Evolutionary conservation across 2,329 filamentous ascomycete genomes (phyloP).

Genomic region (Colletotrichum lentis): DNA sequence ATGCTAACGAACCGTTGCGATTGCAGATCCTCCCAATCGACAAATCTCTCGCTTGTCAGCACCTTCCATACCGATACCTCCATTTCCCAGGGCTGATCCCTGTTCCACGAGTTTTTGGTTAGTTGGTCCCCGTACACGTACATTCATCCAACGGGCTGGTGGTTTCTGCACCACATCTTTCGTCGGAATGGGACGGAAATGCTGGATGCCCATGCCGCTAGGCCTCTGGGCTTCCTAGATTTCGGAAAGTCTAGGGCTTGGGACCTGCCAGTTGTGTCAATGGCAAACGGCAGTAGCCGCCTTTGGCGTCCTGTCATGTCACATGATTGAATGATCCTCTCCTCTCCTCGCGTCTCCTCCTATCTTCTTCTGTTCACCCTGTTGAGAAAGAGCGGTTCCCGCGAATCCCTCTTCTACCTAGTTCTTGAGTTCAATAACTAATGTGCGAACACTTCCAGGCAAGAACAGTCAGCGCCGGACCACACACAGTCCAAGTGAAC

Average conservation of each 20-base stretch:
- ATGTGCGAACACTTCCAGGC: background rate
- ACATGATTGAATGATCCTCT: background rate
- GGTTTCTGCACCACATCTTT: background rate
- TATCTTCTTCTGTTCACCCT: background rate
- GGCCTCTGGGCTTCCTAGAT: background rate
- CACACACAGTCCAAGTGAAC: background rate
- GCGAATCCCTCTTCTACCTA: background rate
- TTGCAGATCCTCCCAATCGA: background rate
- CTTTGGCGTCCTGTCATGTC: slow-evolving; percentile 4
- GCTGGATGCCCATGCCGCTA: background rate
- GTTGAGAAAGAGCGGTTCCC: background rate
- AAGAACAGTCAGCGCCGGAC: background rate
- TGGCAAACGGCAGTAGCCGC: background rate
- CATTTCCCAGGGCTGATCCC: background rate
- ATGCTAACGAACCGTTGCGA: background rate
- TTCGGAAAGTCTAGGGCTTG: background rate
- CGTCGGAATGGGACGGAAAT: background rate
- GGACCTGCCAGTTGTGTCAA: background rate
- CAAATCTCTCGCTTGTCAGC: background rate
- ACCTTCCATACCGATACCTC: background rate
- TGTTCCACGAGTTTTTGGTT: background rate
- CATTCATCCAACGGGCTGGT: background rate
- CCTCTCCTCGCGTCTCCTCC: background rate
- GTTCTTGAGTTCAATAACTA: background rate
- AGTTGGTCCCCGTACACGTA: background rate